Percentiles rank a stretch among this genome's conserved stretches.
phyloP scores from a whole-genome alignment of 2,329 filamentous ascomycete species.

The Xylaria polymorpha region DNA sequence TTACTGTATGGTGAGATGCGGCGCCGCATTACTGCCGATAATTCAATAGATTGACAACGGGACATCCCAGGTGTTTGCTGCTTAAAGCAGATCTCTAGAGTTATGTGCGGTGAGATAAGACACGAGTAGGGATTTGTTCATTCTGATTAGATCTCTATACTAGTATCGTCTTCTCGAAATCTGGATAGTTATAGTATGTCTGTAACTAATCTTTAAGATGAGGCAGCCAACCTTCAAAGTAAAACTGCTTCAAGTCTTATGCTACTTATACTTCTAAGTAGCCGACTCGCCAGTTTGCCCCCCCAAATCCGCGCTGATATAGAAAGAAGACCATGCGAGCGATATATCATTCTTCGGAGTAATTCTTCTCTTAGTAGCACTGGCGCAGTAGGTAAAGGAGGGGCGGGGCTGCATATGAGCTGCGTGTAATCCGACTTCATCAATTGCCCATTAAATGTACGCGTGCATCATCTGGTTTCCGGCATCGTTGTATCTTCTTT shows the following conservation, averaged over 20 bases:
- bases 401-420: neutral
- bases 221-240: neutral
- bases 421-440: neutral
- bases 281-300: neutral
- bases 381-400: neutral
- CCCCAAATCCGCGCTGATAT: neutral
- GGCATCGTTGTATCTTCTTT: neutral
- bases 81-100: neutral
- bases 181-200: conserved; percentile 1
- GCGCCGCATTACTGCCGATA: neutral
- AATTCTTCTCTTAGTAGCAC: neutral
- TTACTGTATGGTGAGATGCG: neutral
- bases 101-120: neutral
- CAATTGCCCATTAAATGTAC: neutral
- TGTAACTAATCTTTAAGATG: neutral
- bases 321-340: neutral
- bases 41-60: neutral
- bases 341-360: neutral
- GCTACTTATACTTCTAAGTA: neutral
- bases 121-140: neutral
- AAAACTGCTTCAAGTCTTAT: neutral
- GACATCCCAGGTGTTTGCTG: neutral
- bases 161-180: neutral
- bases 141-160: neutral
- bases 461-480: neutral